These are phyloP conservation scores for Nicotiana tabacum DNA, from an alignment of 257 asterid species.

Conservation along the genomic window DNA sequence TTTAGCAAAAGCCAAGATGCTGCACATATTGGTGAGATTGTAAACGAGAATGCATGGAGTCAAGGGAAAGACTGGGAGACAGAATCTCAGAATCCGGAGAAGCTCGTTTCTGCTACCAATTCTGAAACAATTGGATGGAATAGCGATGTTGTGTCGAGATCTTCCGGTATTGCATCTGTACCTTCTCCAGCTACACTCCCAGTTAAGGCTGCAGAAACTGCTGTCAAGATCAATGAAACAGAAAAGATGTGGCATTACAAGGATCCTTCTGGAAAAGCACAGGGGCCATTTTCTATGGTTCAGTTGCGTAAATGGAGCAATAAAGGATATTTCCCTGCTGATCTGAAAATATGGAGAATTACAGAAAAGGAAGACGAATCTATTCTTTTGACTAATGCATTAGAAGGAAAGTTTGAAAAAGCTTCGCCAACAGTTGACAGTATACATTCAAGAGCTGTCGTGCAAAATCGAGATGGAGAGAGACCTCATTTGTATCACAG, in stretches of 20 bases:
- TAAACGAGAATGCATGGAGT: slow-evolving; percentile 50
- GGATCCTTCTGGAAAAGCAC: slow-evolving; percentile 95
- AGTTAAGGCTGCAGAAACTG: slow-evolving; percentile 34
- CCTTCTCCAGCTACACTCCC: slow-evolving; percentile 37
- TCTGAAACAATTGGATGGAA: slow-evolving; percentile 40
- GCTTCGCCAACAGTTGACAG: slow-evolving; percentile 32
- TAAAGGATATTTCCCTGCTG: slow-evolving; percentile 84
- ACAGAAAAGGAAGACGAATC: slow-evolving; percentile 52
- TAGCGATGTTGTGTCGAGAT: slow-evolving; percentile 28
- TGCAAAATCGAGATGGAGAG: slow-evolving; percentile 20
- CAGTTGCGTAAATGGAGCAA: slow-evolving; percentile 92
- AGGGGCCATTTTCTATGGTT: slow-evolving; percentile 92
- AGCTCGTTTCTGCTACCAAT: slow-evolving; percentile 27
- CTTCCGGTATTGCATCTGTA: slow-evolving; percentile 33
- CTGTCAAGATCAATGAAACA: slow-evolving; percentile 62
- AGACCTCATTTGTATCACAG: slow-evolving; percentile 15
- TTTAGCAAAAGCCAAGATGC: slow-evolving; percentile 27
- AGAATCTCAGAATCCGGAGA: slow-evolving; percentile 37
- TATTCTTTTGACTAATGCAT: slow-evolving; percentile 60
- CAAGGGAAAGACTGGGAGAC: slow-evolving; percentile 48
- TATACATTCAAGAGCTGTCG: slow-evolving; percentile 18
- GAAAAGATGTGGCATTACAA: slow-evolving; percentile 85
- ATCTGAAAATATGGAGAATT: slow-evolving; percentile 69
- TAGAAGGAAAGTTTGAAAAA: slow-evolving; percentile 66
- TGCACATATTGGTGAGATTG: slow-evolving; percentile 35